These are phyloP conservation scores for Phytophthora meadii DNA, from an alignment of 352 stramenopile species.

Conservation along the genomic window DNA sequence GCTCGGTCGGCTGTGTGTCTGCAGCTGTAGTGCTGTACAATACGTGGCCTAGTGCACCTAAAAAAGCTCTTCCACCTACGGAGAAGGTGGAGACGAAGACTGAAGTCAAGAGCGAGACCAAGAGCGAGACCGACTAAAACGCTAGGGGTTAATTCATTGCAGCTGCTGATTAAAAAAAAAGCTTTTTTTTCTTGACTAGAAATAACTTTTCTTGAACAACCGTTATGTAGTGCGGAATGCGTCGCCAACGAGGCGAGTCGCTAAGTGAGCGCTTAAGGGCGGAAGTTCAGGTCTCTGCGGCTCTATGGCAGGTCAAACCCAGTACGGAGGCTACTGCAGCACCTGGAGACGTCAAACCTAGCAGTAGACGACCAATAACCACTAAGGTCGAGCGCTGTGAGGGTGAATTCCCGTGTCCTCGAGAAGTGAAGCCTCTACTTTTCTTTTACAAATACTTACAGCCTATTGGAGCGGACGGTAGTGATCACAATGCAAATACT, in stretches of 20 bases:
- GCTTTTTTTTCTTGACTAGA: background rate
- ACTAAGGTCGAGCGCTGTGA: background rate
- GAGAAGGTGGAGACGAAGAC: constrained; percentile 34
- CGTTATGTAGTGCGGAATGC: too few species aligned
- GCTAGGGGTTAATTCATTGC: background rate
- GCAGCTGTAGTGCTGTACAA: constrained; percentile 88
- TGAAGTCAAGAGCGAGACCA: constrained; percentile 20
- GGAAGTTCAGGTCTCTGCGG: constrained; percentile 50
- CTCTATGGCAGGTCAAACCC: constrained; percentile 20
- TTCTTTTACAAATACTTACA: constrained; percentile 90
- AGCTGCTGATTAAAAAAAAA: background rate
- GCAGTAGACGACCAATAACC: background rate
- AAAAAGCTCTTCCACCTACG: constrained; percentile 30
- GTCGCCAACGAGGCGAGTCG: constrained; percentile 33
- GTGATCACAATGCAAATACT: constrained; percentile 1
- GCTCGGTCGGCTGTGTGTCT: constrained; percentile 79
- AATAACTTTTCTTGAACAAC: too few species aligned
- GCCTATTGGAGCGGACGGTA: constrained; percentile 39
- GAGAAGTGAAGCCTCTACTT: constrained; percentile 57
- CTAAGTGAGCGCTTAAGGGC: constrained; percentile 57
- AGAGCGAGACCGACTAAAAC: constrained; percentile 21
- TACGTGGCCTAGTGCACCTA: constrained; percentile 65
- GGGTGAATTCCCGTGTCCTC: constrained; percentile 28
- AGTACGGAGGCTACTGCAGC: constrained; percentile 3
- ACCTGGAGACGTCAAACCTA: constrained; percentile 4